A percentile compares a stretch with the other conserved stretches of the same genome.
These are phyloP conservation scores for Strobilomyces dryophilus DNA, from an alignment of 768 basidiomycete species.

Conservation along the genomic window DNA sequence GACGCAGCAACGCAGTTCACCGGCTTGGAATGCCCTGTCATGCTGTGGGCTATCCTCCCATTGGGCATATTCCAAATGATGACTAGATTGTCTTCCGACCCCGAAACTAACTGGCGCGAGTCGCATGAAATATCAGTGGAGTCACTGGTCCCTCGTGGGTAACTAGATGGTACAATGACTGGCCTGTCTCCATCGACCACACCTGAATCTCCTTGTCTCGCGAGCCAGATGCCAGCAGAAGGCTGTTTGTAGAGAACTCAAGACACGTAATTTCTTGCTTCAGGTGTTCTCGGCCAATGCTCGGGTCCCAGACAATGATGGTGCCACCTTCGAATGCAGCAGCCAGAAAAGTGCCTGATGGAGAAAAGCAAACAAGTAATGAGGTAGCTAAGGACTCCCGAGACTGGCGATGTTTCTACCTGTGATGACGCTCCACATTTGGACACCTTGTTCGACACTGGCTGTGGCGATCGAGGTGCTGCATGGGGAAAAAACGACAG, in stretches of 20 bases:
- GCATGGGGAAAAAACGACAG: constrained; percentile 14
- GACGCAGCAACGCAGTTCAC: constrained; percentile 21
- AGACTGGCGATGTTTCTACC: constrained; percentile 19
- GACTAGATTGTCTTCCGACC: constrained; percentile 20
- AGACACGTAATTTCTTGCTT: constrained; percentile 18
- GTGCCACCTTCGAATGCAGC: constrained; percentile 15
- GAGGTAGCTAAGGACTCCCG: constrained; percentile 10
- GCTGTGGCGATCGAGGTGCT: constrained; percentile 15
- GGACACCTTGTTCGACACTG: constrained; percentile 13
- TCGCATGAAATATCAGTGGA: constrained; percentile 21
- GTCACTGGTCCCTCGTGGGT: constrained; percentile 18
- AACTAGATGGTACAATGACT: constrained; percentile 8
- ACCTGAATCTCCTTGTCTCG: constrained; percentile 15
- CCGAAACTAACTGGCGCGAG: constrained; percentile 18
- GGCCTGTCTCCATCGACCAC: constrained; percentile 20
- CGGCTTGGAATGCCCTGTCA: constrained; percentile 19
- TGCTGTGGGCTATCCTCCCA: constrained; percentile 11
- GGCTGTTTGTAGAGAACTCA: constrained; percentile 16
- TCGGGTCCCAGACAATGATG: constrained; percentile 20
- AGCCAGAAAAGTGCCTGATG: constrained; percentile 18
- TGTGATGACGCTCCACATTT: constrained; percentile 20
- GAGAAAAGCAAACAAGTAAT: constrained; percentile 15
- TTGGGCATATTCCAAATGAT: constrained; percentile 21
- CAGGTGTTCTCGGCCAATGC: constrained; percentile 14
- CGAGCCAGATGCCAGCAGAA: constrained; percentile 17